Evolutionary conservation across 2,329 filamentous ascomycete genomes (phyloP).

Genomic region (Fusarium brevicatenulatum): DNA sequence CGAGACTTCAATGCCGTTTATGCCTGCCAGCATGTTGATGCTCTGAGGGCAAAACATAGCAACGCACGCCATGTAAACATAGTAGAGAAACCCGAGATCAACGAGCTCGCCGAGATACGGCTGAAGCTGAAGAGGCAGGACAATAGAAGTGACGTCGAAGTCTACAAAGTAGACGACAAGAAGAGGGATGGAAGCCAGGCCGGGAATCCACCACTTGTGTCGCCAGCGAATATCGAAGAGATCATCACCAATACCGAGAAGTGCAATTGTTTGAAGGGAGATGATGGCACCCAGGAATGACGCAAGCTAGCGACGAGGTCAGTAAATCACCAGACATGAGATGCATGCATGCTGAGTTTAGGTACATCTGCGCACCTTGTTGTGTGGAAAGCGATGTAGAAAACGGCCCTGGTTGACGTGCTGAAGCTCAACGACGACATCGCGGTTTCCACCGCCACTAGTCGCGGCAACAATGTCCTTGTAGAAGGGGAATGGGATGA

Average conservation of each 20-base stretch:
- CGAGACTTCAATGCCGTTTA: constrained; percentile 96
- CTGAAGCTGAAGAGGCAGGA: constrained; percentile 87
- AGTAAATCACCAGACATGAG: background rate
- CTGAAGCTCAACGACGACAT: constrained; percentile 79
- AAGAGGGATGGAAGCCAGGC: constrained; percentile 90
- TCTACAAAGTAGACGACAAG: constrained; percentile 98
- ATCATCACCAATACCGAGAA: constrained; percentile 94
- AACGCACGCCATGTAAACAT: constrained; percentile 94
- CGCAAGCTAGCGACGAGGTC: constrained; percentile 70
- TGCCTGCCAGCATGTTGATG: constrained; percentile 99
- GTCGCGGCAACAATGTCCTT: constrained; percentile 97
- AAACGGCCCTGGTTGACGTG: constrained; percentile 84
- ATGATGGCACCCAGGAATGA: constrained; percentile 95
- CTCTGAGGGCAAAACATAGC: constrained; percentile 98
- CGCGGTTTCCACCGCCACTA: constrained; percentile 90
- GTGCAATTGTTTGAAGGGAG: constrained; percentile 87
- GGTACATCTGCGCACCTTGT: constrained; percentile 70
- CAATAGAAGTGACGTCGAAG: constrained; percentile 95
- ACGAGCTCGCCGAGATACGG: constrained; percentile 86
- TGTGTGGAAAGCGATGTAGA: constrained; percentile 92
- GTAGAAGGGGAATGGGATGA: constrained; percentile 97
- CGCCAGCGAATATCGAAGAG: constrained; percentile 98
- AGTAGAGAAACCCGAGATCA: constrained; percentile 86
- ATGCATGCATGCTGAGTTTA: background rate
- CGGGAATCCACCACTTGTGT: constrained; percentile 98